Evolutionary conservation across 2,329 filamentous ascomycete genomes (phyloP).

Genomic region (Bipolaris victoriae): DNA sequence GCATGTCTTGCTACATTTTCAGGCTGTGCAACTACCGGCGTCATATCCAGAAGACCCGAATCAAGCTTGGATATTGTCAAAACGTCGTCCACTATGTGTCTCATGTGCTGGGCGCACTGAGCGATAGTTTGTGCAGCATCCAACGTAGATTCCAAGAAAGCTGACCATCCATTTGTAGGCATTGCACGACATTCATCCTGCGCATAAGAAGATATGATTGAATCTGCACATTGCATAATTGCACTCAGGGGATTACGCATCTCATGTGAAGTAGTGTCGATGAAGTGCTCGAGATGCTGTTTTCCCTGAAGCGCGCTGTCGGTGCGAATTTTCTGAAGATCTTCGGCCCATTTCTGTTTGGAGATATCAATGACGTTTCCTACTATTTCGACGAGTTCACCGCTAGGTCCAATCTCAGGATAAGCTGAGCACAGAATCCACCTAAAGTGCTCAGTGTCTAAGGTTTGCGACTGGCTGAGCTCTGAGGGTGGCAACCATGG

Average conservation of each 20-base stretch:
- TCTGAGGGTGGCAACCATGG: slow-evolving; percentile 41
- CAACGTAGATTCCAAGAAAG: slow-evolving; percentile 31
- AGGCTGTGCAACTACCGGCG: slow-evolving; percentile 48
- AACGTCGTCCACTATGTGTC: slow-evolving; percentile 56
- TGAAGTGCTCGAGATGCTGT: slow-evolving; percentile 44
- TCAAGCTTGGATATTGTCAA: slow-evolving; percentile 55
- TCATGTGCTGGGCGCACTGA: slow-evolving; percentile 54
- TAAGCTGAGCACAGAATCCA: slow-evolving; percentile 44
- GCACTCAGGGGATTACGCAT: slow-evolving; percentile 54
- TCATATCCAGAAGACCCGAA: slow-evolving; percentile 51
- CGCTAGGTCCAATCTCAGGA: slow-evolving; percentile 30
- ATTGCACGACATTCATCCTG: slow-evolving; percentile 12
- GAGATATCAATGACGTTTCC: slow-evolving; percentile 49
- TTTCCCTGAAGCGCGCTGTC: slow-evolving; percentile 42
- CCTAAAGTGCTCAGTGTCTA: slow-evolving; percentile 22
- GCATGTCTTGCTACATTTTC: slow-evolving; percentile 42
- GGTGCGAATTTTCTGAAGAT: slow-evolving; percentile 40
- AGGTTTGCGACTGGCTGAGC: slow-evolving; percentile 14
- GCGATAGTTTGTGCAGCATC: slow-evolving; percentile 53
- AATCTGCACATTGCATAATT: slow-evolving; percentile 53
- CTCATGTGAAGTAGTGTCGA: slow-evolving; percentile 49
- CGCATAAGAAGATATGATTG: slow-evolving; percentile 38
- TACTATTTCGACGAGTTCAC: slow-evolving; percentile 39
- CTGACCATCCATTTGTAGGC: slow-evolving; percentile 17
- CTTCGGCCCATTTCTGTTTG: slow-evolving; percentile 47